phyloP scores from a whole-genome alignment of 2,329 filamentous ascomycete species.

The Amauroascus niger region DNA sequence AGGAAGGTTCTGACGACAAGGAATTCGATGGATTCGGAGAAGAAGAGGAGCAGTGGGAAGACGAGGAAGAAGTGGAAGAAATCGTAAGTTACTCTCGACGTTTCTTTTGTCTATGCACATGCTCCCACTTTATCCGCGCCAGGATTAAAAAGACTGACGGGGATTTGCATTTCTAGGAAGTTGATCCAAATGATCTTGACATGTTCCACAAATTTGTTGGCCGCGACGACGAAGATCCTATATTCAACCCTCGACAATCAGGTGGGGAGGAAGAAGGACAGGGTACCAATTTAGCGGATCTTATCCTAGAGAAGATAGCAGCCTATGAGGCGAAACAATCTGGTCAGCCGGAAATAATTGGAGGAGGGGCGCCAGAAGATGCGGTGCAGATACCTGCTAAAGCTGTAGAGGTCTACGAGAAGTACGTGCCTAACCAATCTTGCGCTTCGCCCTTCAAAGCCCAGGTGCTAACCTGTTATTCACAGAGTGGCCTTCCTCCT shows the following conservation, averaged over 20 bases:
- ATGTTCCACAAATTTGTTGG: constrained; percentile 86
- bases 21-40: constrained; percentile 46
- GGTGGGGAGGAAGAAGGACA: constrained; percentile 41
- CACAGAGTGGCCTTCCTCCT: constrained; percentile 72
- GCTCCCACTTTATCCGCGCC: neutral
- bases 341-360: constrained; percentile 38
- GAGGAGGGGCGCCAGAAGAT: constrained; percentile 58
- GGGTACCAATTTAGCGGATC: constrained; percentile 73
- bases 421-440: constrained; percentile 44
- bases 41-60: constrained; percentile 59
- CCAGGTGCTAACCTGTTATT: constrained; percentile 10
- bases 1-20: constrained; percentile 36
- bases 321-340: constrained; percentile 67
- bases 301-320: constrained; percentile 91
- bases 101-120: neutral
- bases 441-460: neutral
- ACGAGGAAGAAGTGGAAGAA: constrained; percentile 55
- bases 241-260: constrained; percentile 51
- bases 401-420: constrained; percentile 87
- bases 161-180: constrained; percentile 46
- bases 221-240: constrained; percentile 59
- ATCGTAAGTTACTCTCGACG: constrained; percentile 26
- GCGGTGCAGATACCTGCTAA: constrained; percentile 80
- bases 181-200: constrained; percentile 80
- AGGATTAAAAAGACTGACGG: neutral